Base-by-base conservation (phyloP, 148 eudicot species). In the Cornus controversa region DNA sequence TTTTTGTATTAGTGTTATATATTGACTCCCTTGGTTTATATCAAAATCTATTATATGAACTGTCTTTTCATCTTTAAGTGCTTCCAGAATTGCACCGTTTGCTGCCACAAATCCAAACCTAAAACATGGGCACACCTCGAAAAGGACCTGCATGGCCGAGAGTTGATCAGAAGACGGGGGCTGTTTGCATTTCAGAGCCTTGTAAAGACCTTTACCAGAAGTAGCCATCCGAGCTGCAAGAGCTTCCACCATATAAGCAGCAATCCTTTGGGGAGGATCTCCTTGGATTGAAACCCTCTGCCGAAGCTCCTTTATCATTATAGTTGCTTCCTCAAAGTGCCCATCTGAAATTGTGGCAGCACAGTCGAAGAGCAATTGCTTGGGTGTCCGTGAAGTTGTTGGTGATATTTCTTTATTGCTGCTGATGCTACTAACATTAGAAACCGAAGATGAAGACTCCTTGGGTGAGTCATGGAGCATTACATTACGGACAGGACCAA, bases 191-290 rank as follows among this genome's bases (percentile, higher is more conserved):
- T 86, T 93, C 53, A 96, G 79, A 24, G 97, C 94, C 76, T 86
- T 89, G 80, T 91, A 96, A 64, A 96, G 92, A 67, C 89, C 87
- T 80, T 87, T 89, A 1, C 99, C 99, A 0, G 99, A 93, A 2
- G 86, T 85, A 28, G 88, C 99, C 74, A 96, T 74, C 13, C 99
- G 92, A 45, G 99, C 93, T 0, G 91, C 91, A 27, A 96, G 90
- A 27, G 97, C 99, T 89, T 96, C 99, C 66, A 96, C 97, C 97
- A 96, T 96, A 78, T 96, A 93, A 42, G 99, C 99, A 9, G 97
- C 93, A 77, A 91, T 91, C 78, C 99, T 85, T 50, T 93, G 88
- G 13, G 91, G 80, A 3, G 99, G 98, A n/a, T 91, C 98, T 60
- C 99, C 98, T 74, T 91, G 93, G 62, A 96, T 93, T 0, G 99